Base-by-base conservation (phyloP, 2,329 filamentous ascomycete genomes). In the Ustulina deusta region DNA sequence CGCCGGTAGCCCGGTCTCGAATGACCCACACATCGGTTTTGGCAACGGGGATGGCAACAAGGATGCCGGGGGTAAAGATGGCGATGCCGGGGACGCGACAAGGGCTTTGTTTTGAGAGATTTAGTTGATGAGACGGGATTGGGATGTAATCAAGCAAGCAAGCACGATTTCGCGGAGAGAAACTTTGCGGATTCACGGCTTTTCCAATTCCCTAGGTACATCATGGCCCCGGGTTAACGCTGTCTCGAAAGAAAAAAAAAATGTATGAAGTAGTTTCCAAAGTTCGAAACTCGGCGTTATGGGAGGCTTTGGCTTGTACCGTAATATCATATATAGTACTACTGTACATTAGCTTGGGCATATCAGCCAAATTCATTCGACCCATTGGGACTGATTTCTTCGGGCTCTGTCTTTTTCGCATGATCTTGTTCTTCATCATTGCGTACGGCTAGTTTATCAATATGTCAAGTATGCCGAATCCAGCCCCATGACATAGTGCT, bases 1-100 rank as follows among this genome's bases (percentile, higher is more conserved):
- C 73, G 90, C 93, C 73, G 89, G 87, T 56, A 93, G 91, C 80
- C 88, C 89, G 58, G 84, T 84, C 49, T 79, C 80, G 38, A 75
- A 75, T 52, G 68, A 76, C 59, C 69, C 70, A 5, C 63, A 61
- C 11, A 52, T 15, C 10, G 32, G 11, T n/a, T 68, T 60, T 32
- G 66, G 61, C 1, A 66, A 56, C 9, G 65, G 55, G 15, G 69
- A 69, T 40, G n/a, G n/a, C n/a, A n/a, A n/a, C n/a, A 69, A 70
- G 11, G 71, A 72, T 27, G 60, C 67, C 29, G 69, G 69, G 1
- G 69, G 69, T 32, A 69, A 71, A 13, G 70, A 73, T 22, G 66
- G 67, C 44, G 69, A 63, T n/a, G 49, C 65, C n/a, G 69, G 61
- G 3, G 66, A 66, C 36, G 52, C 68, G 20, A 54, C 61, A 52